Conservation (phyloP, 139 green algal species). For the Chloropicon primus region DNA sequence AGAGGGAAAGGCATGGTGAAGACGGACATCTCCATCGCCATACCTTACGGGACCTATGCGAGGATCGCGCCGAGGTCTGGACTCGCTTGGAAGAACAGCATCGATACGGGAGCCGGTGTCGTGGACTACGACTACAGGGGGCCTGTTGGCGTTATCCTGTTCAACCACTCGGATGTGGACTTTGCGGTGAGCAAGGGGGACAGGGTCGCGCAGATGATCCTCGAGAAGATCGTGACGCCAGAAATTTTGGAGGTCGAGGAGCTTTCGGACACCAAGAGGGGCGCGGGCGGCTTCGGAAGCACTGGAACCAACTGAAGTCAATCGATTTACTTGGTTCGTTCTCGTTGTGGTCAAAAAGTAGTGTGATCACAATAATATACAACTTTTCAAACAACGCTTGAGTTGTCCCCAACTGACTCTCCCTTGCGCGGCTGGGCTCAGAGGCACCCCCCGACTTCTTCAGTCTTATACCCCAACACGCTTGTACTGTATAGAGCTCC, state of each 20-base stretch:
- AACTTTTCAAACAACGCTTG: too few species aligned
- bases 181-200: slow-evolving; percentile 69
- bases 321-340: slow-evolving; percentile 27
- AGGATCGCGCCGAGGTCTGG: slow-evolving; percentile 87
- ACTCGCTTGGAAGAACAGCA: slow-evolving; percentile 89
- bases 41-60: slow-evolving; percentile 83
- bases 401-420: too few species aligned
- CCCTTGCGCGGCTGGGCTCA: too few species aligned
- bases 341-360: too few species aligned
- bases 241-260: slow-evolving; percentile 80
- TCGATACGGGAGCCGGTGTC: slow-evolving; percentile 90
- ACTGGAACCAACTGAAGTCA: slow-evolving; percentile 49
- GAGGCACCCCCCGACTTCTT: too few species aligned
- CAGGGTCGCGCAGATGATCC: slow-evolving; percentile 85
- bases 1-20: slow-evolving; percentile 67
- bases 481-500: too few species aligned
- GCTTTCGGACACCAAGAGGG: slow-evolving; percentile 76
- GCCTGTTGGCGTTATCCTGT: slow-evolving; percentile 85
- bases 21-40: slow-evolving; percentile 77
- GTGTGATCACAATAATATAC: too few species aligned
- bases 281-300: slow-evolving; percentile 83
- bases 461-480: too few species aligned
- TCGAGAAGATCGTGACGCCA: slow-evolving; percentile 87
- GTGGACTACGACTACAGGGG: slow-evolving; percentile 96
- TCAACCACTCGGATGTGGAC: slow-evolving; percentile 78